These are phyloP conservation scores for Manihot esculenta DNA, from an alignment of 441 rosid species.

Conservation along the genomic window DNA sequence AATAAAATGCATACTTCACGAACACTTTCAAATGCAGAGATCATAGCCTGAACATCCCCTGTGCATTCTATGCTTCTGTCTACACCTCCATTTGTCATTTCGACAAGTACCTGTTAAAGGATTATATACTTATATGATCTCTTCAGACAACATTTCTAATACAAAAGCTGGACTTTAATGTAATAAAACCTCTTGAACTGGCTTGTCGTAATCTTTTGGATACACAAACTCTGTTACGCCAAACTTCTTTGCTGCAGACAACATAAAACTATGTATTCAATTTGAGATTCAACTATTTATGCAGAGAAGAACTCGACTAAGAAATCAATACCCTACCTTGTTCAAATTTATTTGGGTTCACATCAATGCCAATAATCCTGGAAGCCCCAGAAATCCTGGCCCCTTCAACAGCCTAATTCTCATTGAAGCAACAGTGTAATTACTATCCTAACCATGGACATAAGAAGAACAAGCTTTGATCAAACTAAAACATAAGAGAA, in stretches of 20 bases:
- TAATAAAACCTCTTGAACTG: constrained; percentile 33
- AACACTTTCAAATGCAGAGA: constrained; percentile 44
- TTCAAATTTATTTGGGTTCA: constrained; percentile 28
- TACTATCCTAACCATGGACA: not conserved
- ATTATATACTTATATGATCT: not conserved
- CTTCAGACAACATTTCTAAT: not conserved
- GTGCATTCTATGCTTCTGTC: constrained; percentile 42
- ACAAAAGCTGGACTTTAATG: not conserved
- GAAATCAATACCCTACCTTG: constrained; percentile 4
- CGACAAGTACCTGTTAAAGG: constrained; percentile 30
- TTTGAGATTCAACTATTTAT: too few species aligned
- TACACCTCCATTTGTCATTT: constrained; percentile 42
- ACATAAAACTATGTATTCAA: not conserved
- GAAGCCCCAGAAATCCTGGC: constrained; percentile 45
- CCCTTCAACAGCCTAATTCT: constrained; percentile 44
- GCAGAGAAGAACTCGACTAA: too few species aligned
- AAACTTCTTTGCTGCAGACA: constrained; percentile 30
- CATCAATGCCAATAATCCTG: constrained; percentile 43
- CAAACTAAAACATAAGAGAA: not conserved
- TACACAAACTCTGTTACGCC: constrained; percentile 32
- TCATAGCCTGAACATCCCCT: constrained; percentile 36
- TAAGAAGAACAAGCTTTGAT: not conserved
- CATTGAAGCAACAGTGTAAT: not conserved
- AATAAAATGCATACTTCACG: constrained; percentile 27
- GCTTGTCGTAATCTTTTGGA: constrained; percentile 30